Evolutionary conservation across 2,329 filamentous ascomycete genomes (phyloP).

Genomic region (Botrytis elliptica): DNA sequence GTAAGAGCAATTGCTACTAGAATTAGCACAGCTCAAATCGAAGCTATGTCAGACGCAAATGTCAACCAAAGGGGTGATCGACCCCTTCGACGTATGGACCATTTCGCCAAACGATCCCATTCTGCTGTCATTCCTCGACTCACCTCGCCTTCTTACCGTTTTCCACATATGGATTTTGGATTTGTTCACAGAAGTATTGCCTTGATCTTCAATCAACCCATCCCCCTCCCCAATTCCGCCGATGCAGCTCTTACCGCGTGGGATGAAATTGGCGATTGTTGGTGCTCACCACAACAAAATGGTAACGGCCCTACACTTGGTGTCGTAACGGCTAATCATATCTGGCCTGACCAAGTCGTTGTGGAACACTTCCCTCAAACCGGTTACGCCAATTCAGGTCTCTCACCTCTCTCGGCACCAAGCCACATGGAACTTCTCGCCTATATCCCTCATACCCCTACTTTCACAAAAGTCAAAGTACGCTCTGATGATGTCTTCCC

Average conservation of each 20-base stretch:
- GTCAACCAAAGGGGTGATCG: constrained; percentile 27
- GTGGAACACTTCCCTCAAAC: constrained; percentile 68
- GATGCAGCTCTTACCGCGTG: constrained; percentile 64
- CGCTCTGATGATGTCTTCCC: constrained; percentile 41
- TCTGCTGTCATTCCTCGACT: constrained; percentile 41
- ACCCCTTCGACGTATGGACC: constrained; percentile 60
- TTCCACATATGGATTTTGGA: constrained; percentile 28
- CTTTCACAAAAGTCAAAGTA: constrained; percentile 41
- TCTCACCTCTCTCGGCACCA: constrained; percentile 62
- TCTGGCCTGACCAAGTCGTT: constrained; percentile 68
- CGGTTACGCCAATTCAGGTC: constrained; percentile 47
- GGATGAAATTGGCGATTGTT: constrained; percentile 82
- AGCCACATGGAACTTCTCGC: constrained; percentile 70
- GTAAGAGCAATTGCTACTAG: constrained; percentile 27
- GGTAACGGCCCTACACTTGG: constrained; percentile 61
- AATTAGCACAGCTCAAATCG: constrained; percentile 31
- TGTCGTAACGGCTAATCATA: constrained; percentile 55
- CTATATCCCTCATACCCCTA: constrained; percentile 49
- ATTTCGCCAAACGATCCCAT: constrained; percentile 56
- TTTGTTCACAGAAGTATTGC: background rate
- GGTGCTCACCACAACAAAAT: constrained; percentile 62
- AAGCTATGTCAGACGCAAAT: constrained; percentile 33
- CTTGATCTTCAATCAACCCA: constrained; percentile 30
- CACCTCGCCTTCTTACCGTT: constrained; percentile 44
- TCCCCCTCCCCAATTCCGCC: constrained; percentile 42